phyloP scores from a whole-genome alignment of 345 rosid species.

The Boechera stricta region DNA sequence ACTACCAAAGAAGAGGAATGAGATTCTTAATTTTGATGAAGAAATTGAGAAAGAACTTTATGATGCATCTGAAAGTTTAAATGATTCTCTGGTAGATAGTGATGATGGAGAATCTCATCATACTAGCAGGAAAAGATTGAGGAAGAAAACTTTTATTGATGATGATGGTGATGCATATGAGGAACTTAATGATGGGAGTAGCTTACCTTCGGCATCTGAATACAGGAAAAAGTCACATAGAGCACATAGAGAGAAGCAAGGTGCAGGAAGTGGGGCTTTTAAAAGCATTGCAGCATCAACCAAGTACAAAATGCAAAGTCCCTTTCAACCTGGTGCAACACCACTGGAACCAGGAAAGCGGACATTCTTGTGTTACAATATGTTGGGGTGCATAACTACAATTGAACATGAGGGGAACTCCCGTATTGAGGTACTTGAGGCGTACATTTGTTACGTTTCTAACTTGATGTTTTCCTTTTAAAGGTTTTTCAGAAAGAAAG shows the following conservation, averaged over 20 bases:
- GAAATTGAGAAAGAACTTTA: constrained; percentile 56
- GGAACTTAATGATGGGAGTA: constrained; percentile 51
- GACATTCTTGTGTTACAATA: constrained; percentile 87
- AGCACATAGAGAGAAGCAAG: constrained; percentile 50
- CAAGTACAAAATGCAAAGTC: constrained; percentile 76
- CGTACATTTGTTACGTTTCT: constrained; percentile 11
- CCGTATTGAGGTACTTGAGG: constrained; percentile 79
- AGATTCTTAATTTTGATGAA: constrained; percentile 73
- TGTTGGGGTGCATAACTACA: constrained; percentile 91
- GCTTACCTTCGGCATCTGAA: constrained; percentile 50
- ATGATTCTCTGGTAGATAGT: constrained; percentile 69
- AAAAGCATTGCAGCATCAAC: constrained; percentile 46
- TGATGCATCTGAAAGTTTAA: constrained; percentile 63
- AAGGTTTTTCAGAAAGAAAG: background rate
- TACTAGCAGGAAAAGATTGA: constrained; percentile 66
- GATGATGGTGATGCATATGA: constrained; percentile 56
- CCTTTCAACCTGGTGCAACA: constrained; percentile 95
- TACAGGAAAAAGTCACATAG: constrained; percentile 51
- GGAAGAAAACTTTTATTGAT: constrained; percentile 57
- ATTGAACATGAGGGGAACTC: constrained; percentile 87
- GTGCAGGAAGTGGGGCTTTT: constrained; percentile 48
- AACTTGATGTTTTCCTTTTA: background rate
- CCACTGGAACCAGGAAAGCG: constrained; percentile 75
- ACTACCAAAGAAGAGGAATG: constrained; percentile 67
- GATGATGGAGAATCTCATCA: constrained; percentile 63